Conservation (phyloP, 2,329 filamentous ascomycete species). For the Peltaster fructicola region DNA sequence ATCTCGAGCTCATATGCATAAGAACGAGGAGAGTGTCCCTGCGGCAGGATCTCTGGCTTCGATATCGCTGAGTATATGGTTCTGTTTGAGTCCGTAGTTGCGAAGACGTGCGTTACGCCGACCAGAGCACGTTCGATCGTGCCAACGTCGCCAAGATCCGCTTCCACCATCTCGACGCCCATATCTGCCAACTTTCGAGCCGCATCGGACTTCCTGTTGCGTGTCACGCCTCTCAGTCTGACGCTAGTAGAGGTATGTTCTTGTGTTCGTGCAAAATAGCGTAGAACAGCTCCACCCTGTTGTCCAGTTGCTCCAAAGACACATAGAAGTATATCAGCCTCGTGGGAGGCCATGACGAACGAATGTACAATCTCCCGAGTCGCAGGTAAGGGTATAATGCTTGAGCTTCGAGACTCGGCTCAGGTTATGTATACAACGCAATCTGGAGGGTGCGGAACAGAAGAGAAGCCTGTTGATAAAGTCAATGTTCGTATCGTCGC, state of each 20-base stretch:
- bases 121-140: conserved; percentile 20
- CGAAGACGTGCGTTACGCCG: conserved; percentile 22
- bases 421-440: too few relatives aligned
- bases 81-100: conserved; percentile 9
- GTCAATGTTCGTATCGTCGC: too few relatives aligned
- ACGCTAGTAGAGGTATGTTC: conserved; percentile 2
- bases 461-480: too few relatives aligned
- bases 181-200: conserved; percentile 14
- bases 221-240: conserved; percentile 23
- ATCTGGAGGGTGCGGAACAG: too few relatives aligned
- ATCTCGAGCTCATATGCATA: conserved; percentile 11
- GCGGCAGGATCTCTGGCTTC: too few relatives aligned
- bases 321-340: too few relatives aligned
- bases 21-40: too few relatives aligned
- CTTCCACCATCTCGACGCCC: conserved; percentile 23
- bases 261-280: conserved; percentile 8
- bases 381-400: too few relatives aligned
- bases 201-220: conserved; percentile 23
- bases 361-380: too few relatives aligned
- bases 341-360: too few relatives aligned
- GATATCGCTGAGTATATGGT: too few relatives aligned
- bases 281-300: conserved; percentile 8
- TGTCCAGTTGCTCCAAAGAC: conserved; percentile 8
- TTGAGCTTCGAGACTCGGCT: too few relatives aligned
- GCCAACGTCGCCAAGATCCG: conserved; percentile 16